phyloP scores from a whole-genome alignment of 1,139 yeast species.

The Petasospora rhodanensis region DNA sequence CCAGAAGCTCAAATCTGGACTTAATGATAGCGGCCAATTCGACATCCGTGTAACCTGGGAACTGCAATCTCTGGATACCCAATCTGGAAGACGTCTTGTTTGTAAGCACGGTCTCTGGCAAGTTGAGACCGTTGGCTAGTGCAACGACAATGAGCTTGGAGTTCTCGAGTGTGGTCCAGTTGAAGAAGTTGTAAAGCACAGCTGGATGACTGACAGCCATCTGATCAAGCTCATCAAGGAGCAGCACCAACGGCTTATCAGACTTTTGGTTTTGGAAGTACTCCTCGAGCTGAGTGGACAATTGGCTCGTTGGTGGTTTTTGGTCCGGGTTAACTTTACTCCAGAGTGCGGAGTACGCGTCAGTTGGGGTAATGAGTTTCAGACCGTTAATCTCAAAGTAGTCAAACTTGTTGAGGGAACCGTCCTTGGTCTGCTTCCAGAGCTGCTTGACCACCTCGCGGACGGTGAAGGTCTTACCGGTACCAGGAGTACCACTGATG shows the following conservation, averaged over 20 bases:
- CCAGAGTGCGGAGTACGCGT: conserved; percentile 86
- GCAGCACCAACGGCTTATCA: conserved; percentile 55
- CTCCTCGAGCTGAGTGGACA: conserved; percentile 52
- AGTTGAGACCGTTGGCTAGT: conserved; percentile 95
- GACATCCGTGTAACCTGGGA: conserved; percentile 79
- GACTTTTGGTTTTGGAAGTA: conserved; percentile 39
- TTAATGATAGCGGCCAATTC: conserved; percentile 74
- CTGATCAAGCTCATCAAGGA: conserved; percentile 92
- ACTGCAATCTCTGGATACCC: conserved; percentile 83
- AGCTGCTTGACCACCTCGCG: conserved; percentile 78
- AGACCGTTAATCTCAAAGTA: conserved; percentile 89
- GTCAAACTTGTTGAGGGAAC: conserved; percentile 55
- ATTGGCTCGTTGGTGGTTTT: conserved; percentile 58
- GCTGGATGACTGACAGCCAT: conserved; percentile 79
- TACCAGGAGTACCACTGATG: conserved; percentile 96
- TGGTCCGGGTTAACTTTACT: conserved; percentile 55
- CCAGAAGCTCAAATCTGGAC: conserved; percentile 58
- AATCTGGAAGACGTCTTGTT: conserved; percentile 89
- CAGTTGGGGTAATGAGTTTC: conserved; percentile 75
- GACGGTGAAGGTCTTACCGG: conserved; percentile 94
- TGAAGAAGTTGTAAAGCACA: conserved; percentile 92
- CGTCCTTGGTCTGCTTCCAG: conserved; percentile 35
- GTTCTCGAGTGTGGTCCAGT: conserved; percentile 87
- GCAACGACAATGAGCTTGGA: conserved; percentile 87
- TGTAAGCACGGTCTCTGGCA: conserved; percentile 84